Conservation (phyloP, 2,329 filamentous ascomycete genomes). For the Scortechinia acanthostroma region DNA sequence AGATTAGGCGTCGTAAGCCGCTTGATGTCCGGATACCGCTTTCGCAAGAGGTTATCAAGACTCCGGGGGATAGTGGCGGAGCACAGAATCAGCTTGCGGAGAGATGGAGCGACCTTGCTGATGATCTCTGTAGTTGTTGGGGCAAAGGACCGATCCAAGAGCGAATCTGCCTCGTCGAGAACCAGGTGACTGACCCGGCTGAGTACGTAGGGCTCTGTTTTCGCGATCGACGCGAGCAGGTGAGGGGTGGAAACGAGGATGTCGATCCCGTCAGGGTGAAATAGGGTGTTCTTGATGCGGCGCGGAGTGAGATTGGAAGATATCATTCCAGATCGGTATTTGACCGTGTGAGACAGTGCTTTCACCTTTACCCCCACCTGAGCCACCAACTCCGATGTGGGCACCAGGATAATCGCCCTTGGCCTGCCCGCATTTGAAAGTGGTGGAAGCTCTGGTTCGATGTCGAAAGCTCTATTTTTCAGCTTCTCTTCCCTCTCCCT, state of each 20-base stretch:
- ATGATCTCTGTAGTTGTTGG: slow-evolving; percentile 77
- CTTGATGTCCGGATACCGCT: slow-evolving; percentile 73
- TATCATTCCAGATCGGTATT: slow-evolving; percentile 78
- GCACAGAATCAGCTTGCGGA: slow-evolving; percentile 83
- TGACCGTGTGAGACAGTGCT: slow-evolving; percentile 73
- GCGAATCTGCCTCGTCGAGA: slow-evolving; percentile 90
- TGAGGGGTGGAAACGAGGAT: slow-evolving; percentile 83
- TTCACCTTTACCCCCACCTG: slow-evolving; percentile 82
- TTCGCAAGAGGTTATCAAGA: slow-evolving; percentile 76
- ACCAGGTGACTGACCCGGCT: slow-evolving; percentile 85
- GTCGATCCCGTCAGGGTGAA: slow-evolving; percentile 75
- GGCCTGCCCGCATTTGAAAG: slow-evolving; percentile 74
- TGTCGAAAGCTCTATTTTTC: slow-evolving; percentile 40
- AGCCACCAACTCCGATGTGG: slow-evolving; percentile 82
- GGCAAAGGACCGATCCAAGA: slow-evolving; percentile 87
- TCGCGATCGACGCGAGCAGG: slow-evolving; percentile 77
- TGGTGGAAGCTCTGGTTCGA: slow-evolving; percentile 61
- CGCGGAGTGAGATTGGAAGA: slow-evolving; percentile 70
- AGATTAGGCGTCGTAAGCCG: slow-evolving; percentile 91
- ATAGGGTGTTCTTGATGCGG: slow-evolving; percentile 78
- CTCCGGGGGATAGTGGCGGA: slow-evolving; percentile 91
- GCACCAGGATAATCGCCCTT: slow-evolving; percentile 77
- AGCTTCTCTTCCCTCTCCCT: slow-evolving; percentile 50
- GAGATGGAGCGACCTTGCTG: slow-evolving; percentile 71
- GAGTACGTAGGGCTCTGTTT: slow-evolving; percentile 84